Evolutionary conservation across 1,284 basidiomycete genomes (phyloP).

Genomic region (Trichosporon sp.): DNA sequence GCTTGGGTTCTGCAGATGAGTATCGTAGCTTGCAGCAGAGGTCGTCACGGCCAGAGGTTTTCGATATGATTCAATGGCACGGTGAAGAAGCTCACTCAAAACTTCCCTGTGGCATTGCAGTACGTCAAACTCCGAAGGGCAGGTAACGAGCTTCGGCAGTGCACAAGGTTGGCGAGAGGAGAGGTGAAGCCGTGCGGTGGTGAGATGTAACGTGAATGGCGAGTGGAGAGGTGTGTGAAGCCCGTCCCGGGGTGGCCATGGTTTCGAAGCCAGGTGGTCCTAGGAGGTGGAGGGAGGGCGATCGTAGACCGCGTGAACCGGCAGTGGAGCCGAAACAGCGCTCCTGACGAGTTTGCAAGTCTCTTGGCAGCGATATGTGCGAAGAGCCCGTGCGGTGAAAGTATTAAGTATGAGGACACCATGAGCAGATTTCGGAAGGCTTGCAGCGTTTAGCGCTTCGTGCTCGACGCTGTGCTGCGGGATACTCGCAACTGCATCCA

Average conservation of each 20-base stretch:
- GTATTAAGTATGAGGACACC: neutral
- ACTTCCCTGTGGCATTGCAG: too few species aligned
- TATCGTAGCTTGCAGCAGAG: too few species aligned
- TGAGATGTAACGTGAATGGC: neutral
- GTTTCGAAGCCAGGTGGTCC: neutral
- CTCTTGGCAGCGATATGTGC: neutral
- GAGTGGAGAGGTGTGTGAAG: neutral
- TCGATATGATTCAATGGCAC: too few species aligned
- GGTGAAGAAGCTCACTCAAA: neutral
- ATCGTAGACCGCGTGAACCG: neutral
- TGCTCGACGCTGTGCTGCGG: neutral
- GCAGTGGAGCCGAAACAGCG: neutral
- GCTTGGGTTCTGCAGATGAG: neutral
- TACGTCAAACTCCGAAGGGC: neutral
- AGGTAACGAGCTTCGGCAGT: neutral
- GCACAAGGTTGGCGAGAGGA: neutral
- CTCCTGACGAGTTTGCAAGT: neutral
- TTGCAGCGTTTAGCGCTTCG: neutral
- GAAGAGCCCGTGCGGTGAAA: neutral
- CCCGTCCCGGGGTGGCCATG: neutral
- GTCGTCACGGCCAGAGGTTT: too few species aligned
- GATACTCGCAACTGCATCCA: neutral
- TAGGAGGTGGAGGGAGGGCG: constrained; percentile 3
- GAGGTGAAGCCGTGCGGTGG: neutral
- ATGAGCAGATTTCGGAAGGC: neutral